Evolutionary conservation across 108 stramenopile genomes (phyloP).

Genomic region (Discostella pseudostelligera): DNA sequence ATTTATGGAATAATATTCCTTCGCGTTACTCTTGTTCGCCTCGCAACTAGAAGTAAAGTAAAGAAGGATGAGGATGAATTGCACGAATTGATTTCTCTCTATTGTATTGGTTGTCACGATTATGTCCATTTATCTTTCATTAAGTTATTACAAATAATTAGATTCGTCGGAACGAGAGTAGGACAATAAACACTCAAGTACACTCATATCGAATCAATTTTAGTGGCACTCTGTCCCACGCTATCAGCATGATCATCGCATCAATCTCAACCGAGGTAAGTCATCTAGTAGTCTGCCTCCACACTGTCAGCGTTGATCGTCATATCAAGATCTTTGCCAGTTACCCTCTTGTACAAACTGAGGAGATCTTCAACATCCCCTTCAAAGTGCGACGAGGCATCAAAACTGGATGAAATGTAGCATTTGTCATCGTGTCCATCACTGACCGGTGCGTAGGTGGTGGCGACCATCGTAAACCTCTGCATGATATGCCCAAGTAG

Average conservation of each 20-base stretch:
- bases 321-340: constrained; percentile 95
- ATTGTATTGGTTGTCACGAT: too few species aligned
- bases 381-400: constrained; percentile 99
- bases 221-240: too few species aligned
- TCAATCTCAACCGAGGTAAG: not conserved
- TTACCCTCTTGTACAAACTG: constrained; percentile 92
- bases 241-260: not conserved
- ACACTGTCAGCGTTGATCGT: constrained; percentile 86
- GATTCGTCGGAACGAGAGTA: too few species aligned
- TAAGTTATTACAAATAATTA: too few species aligned
- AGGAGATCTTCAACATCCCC: constrained; percentile 88
- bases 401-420: constrained; percentile 92
- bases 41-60: too few species aligned
- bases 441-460: constrained; percentile 85
- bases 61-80: too few species aligned
- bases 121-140: too few species aligned
- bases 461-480: constrained; percentile 90
- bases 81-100: too few species aligned
- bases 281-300: constrained; percentile 71
- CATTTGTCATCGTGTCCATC: constrained; percentile 91
- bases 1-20: too few species aligned
- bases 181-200: too few species aligned
- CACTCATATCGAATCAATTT: too few species aligned
- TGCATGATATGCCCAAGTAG: constrained; percentile 92
- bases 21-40: too few species aligned